Percentiles rank a stretch among this genome's conserved stretches.
Conservation (phyloP, 2,329 filamentous ascomycete genomes). For the Apiospora saccharicola region DNA sequence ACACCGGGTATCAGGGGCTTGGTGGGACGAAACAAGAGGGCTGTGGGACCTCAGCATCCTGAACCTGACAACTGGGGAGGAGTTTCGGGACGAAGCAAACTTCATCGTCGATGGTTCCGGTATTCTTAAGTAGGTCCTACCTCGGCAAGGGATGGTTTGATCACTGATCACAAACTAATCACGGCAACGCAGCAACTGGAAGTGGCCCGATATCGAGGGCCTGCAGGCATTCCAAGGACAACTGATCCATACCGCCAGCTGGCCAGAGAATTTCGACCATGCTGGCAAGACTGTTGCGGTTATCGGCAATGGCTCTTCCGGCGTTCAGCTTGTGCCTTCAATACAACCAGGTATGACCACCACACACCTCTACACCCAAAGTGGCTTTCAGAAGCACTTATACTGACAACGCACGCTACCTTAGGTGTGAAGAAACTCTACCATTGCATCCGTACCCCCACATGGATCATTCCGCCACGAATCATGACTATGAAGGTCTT, state of each 20-base stretch:
- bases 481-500: constrained; percentile 47
- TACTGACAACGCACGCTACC: background rate
- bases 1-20: constrained; percentile 51
- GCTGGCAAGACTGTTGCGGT: constrained; percentile 60
- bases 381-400: background rate
- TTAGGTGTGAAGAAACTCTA: constrained; percentile 48
- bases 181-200: constrained; percentile 53
- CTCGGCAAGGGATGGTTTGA: background rate
- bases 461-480: constrained; percentile 50
- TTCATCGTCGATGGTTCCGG: constrained; percentile 60
- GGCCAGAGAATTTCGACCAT: constrained; percentile 58
- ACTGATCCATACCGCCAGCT: constrained; percentile 61
- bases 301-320: constrained; percentile 64
- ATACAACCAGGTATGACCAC: constrained; percentile 51
- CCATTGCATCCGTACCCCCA: constrained; percentile 52
- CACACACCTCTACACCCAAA: background rate
- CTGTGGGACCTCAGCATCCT: constrained; percentile 52
- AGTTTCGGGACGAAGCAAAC: constrained; percentile 54
- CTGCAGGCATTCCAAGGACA: constrained; percentile 55
- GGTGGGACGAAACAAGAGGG: constrained; percentile 53
- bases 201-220: constrained; percentile 58
- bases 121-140: constrained; percentile 54
- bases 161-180: constrained; percentile 27
- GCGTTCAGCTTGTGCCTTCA: constrained; percentile 60
- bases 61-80: constrained; percentile 46